Evolutionary conservation across 2,329 filamentous ascomycete species (phyloP).

Genomic region (Penicillium polonicum): DNA sequence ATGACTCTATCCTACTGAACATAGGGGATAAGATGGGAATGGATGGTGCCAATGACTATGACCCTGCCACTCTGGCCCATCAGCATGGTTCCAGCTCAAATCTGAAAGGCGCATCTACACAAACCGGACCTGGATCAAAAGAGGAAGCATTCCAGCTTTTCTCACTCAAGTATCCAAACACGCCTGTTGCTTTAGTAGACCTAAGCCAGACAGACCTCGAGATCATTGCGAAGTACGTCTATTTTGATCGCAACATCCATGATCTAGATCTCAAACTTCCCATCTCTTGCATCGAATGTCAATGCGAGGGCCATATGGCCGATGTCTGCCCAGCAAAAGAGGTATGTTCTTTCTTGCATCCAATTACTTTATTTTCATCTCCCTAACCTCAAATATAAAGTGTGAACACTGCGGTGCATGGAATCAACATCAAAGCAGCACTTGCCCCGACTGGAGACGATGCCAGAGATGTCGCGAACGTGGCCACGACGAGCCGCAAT

Average conservation of each 20-base stretch:
- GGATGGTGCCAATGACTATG: conserved; percentile 21
- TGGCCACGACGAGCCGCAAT: conserved; percentile 56
- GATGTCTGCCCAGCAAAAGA: conserved; percentile 45
- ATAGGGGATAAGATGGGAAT: conserved; percentile 29
- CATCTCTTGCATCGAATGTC: conserved; percentile 44
- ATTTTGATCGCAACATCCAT: conserved; percentile 39
- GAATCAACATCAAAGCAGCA: conserved; percentile 40
- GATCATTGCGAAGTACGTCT: conserved; percentile 40
- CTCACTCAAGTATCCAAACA: conserved; percentile 34
- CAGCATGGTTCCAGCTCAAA: conserved; percentile 2
- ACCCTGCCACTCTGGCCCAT: conserved; percentile 22
- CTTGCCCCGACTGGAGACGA: conserved; percentile 43
- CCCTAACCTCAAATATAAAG: conserved; percentile 18
- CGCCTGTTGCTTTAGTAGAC: conserved; percentile 39
- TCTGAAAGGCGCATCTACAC: conserved; percentile 2
- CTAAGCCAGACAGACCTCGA: conserved; percentile 42
- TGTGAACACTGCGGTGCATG: conserved; percentile 46
- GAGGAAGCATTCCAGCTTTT: conserved; percentile 37
- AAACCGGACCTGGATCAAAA: conserved; percentile 26
- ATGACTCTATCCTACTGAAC: conserved; percentile 46
- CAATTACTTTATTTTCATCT: background rate
- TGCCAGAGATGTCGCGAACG: conserved; percentile 60
- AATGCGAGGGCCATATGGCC: conserved; percentile 44
- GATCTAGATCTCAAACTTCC: conserved; percentile 43
- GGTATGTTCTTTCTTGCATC: conserved; percentile 26